These are phyloP conservation scores for Polytrichum commune DNA, from an alignment of 225 moss, liverwort and hornwort genomes.

Conservation along the genomic window DNA sequence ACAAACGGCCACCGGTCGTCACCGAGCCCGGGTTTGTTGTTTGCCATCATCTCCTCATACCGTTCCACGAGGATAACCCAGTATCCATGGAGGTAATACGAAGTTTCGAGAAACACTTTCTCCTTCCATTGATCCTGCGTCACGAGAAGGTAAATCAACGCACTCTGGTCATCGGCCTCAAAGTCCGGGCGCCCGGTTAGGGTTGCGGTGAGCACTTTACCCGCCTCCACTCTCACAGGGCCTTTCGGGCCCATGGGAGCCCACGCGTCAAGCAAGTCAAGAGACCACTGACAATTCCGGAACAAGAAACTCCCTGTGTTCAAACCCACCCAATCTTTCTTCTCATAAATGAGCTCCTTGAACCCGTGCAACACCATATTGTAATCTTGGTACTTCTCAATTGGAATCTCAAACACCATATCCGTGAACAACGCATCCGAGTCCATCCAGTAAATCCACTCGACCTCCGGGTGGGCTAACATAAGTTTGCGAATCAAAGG, in stretches of 20 bases:
- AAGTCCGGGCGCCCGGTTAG: constrained; percentile 37
- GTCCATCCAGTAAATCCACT: constrained; percentile 62
- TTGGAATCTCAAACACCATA: constrained; percentile 22
- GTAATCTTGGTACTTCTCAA: constrained; percentile 8
- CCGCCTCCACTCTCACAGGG: constrained; percentile 22
- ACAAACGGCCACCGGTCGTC: constrained; percentile 48
- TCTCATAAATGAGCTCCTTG: constrained; percentile 37
- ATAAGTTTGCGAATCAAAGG: constrained; percentile 26
- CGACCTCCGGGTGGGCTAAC: constrained; percentile 27
- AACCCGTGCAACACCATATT: constrained; percentile 34
- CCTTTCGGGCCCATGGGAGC: constrained; percentile 58
- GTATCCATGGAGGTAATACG: constrained; percentile 51
- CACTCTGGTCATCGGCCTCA: constrained; percentile 47
- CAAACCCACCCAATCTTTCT: constrained; percentile 50
- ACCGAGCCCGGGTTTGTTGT: constrained; percentile 31
- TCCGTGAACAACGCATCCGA: constrained; percentile 46
- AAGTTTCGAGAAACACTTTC: constrained; percentile 40
- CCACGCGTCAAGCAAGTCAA: constrained; percentile 42
- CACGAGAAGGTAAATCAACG: constrained; percentile 24
- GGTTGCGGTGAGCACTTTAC: constrained; percentile 8
- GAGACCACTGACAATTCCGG: constrained; percentile 43
- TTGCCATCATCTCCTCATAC: constrained; percentile 43
- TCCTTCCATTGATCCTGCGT: constrained; percentile 23
- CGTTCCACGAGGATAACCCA: constrained; percentile 52
- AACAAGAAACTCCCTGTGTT: constrained; percentile 46